Evolutionary conservation across 805 yeast genomes (phyloP).

Genomic region (Ogataea trehalophila): DNA sequence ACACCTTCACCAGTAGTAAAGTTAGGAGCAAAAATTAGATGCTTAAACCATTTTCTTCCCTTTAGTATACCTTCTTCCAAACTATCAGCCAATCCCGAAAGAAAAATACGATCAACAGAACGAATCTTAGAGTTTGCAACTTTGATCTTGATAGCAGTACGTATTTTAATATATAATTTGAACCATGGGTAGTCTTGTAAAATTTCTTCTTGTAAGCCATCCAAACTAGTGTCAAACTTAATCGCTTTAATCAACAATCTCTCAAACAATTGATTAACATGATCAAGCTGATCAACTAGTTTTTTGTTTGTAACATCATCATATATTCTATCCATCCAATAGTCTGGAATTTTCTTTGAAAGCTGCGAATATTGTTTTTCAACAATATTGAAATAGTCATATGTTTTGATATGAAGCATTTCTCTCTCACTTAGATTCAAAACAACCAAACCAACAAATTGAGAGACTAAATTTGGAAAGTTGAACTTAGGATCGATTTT

Average conservation of each 20-base stretch:
- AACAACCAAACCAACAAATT: conserved; percentile 51
- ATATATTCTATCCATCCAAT: conserved; percentile 26
- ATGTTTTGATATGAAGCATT: conserved; percentile 43
- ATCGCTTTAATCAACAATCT: conserved; percentile 7
- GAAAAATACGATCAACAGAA: conserved; percentile 52
- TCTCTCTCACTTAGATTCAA: conserved; percentile 55
- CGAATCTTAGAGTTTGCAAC: conserved; percentile 47
- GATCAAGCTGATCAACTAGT: conserved; percentile 8
- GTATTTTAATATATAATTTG: conserved; percentile 52
- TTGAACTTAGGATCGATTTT: conserved; percentile 41
- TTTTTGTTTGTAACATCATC: conserved; percentile 22
- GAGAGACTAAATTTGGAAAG: conserved; percentile 53
- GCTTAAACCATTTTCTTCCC: conserved; percentile 57
- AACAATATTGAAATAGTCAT: conserved; percentile 44
- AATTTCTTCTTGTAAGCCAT: conserved; percentile 44
- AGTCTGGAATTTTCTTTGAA: conserved; percentile 20
- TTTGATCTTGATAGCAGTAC: conserved; percentile 52
- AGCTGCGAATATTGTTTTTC: conserved; percentile 30
- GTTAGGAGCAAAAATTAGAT: conserved; percentile 58
- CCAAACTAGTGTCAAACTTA: conserved; percentile 18
- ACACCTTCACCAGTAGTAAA: conserved; percentile 45
- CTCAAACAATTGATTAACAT: conserved; percentile 5
- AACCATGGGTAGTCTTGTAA: conserved; percentile 78
- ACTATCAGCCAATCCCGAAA: conserved; percentile 23
- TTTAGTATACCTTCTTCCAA: conserved; percentile 37